These are phyloP conservation scores for Zychaea mexicana DNA, from an alignment of 371 early-diverging fungal species.

Conservation along the genomic window DNA sequence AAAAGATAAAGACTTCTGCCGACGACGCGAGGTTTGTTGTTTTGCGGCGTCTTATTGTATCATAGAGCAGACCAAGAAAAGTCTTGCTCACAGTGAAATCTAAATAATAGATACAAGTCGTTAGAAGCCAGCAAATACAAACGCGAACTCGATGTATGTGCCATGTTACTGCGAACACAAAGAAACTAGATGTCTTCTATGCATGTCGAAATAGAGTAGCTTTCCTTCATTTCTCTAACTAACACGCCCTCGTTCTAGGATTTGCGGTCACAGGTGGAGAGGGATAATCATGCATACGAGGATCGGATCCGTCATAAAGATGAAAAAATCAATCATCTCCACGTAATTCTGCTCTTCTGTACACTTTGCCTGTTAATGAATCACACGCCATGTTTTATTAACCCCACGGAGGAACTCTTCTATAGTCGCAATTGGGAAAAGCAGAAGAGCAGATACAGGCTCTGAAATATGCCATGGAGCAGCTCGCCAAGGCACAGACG, in stretches of 20 bases:
- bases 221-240: neutral
- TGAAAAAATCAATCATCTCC: neutral
- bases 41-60: neutral
- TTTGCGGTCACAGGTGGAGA: neutral
- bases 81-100: neutral
- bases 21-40: conserved; percentile 1
- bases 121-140: conserved; percentile 8
- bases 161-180: neutral
- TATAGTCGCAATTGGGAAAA: neutral
- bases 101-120: neutral
- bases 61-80: too few species aligned
- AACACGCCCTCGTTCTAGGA: neutral
- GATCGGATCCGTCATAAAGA: neutral
- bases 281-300: neutral
- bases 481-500: neutral
- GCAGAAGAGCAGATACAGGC: neutral
- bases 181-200: too few species aligned
- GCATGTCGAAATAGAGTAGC: too few species aligned
- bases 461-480: neutral
- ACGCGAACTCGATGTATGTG: conserved; percentile 3
- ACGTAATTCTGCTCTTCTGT: neutral
- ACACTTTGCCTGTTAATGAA: too few species aligned
- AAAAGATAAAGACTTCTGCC: neutral
- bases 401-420: neutral
- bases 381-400: neutral